phyloP scores from a whole-genome alignment of 202 grass and related monocot species.

The Setaria viridis region DNA sequence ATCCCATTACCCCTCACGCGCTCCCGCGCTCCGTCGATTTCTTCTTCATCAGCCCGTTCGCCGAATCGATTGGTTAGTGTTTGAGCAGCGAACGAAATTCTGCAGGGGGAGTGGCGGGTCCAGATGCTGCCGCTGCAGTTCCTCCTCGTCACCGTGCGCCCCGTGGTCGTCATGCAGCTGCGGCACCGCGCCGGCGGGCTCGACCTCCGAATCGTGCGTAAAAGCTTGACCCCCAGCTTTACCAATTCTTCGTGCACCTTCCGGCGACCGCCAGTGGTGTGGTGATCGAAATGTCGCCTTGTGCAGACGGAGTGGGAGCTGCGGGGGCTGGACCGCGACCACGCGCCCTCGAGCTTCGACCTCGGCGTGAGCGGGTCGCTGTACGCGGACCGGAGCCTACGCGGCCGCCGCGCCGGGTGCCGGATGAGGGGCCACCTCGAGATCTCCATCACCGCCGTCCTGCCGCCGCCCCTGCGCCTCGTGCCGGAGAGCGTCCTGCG shows the following conservation, averaged over 20 bases:
- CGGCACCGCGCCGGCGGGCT: conserved; percentile 45
- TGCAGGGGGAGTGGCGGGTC: conserved; percentile 74
- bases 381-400: conserved; percentile 50
- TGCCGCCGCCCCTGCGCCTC: conserved; percentile 59
- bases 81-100: not conserved
- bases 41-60: not conserved
- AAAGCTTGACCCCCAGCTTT: not conserved
- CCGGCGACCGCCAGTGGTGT: not conserved
- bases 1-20: not conserved
- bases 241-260: not conserved
- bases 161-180: conserved; percentile 79
- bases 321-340: conserved; percentile 57
- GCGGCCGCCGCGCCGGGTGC: conserved; percentile 21
- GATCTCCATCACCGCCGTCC: conserved; percentile 64
- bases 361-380: conserved; percentile 66
- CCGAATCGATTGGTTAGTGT: not conserved
- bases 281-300: not conserved
- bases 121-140: conserved; percentile 85
- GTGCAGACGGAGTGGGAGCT: conserved; percentile 78
- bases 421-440: conserved; percentile 65
- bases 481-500: conserved; percentile 61
- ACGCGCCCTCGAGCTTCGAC: conserved; percentile 64
- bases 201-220: conserved; percentile 57
- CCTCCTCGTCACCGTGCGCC: conserved; percentile 74
- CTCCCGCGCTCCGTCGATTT: not conserved